Evolutionary conservation across 2,329 filamentous ascomycete species (phyloP).

Genomic region (Thermothelomyces thermophilus): DNA sequence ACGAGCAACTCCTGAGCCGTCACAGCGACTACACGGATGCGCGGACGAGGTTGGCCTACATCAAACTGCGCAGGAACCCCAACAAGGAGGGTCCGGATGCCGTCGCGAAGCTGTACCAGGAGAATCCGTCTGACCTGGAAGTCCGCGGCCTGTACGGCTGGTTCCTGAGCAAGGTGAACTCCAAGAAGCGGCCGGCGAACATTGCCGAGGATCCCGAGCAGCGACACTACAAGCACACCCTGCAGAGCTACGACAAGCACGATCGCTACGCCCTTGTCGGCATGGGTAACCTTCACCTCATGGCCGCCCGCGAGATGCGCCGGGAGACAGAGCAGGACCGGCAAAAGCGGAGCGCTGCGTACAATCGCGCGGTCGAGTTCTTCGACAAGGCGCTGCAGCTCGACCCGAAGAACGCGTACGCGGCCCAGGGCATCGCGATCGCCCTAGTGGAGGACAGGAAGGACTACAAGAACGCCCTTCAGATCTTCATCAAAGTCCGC

Average conservation of each 20-base stretch:
- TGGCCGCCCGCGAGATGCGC: slow-evolving; percentile 88
- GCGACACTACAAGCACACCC: slow-evolving; percentile 90
- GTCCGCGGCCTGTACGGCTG: slow-evolving; percentile 90
- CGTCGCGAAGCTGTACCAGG: slow-evolving; percentile 77
- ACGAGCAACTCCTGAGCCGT: slow-evolving; percentile 75
- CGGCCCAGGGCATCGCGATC: slow-evolving; percentile 92
- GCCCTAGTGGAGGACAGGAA: slow-evolving; percentile 92
- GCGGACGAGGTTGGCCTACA: slow-evolving; percentile 79
- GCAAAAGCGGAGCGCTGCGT: slow-evolving; percentile 80
- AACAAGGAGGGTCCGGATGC: slow-evolving; percentile 81
- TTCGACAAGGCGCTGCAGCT: slow-evolving; percentile 95
- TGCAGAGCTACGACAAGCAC: slow-evolving; percentile 93
- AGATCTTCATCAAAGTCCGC: slow-evolving; percentile 83
- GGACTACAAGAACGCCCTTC: slow-evolving; percentile 72
- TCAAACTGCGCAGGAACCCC: slow-evolving; percentile 73
- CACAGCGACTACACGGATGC: slow-evolving; percentile 93
- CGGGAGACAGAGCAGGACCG: slow-evolving; percentile 84
- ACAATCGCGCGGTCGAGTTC: slow-evolving; percentile 91
- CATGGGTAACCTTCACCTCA: slow-evolving; percentile 90
- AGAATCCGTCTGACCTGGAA: slow-evolving; percentile 78
- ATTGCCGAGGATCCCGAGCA: slow-evolving; percentile 86
- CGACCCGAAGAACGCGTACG: slow-evolving; percentile 93
- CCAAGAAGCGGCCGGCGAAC: slow-evolving; percentile 74
- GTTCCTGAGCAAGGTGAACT: slow-evolving; percentile 76
- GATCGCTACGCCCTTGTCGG: slow-evolving; percentile 93